Base-by-base conservation (phyloP, 2,329 filamentous ascomycete species). In the Neofusicoccum parvum region DNA sequence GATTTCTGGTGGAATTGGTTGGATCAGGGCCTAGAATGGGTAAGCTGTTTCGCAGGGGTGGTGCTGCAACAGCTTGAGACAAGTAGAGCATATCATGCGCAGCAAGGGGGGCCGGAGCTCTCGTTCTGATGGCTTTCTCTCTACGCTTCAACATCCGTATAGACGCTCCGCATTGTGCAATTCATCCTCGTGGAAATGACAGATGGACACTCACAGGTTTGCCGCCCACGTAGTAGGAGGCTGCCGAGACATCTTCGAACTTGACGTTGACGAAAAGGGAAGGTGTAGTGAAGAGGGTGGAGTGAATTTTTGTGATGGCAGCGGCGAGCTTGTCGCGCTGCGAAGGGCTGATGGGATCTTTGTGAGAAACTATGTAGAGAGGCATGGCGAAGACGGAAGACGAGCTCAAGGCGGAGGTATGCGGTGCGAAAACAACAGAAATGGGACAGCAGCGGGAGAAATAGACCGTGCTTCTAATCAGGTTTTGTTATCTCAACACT, bases 191-290 rank as follows among this genome's bases (percentile, higher is more conserved):
- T 23, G 23, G 23, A 23, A 23, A 23, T 23, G 23, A 3, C 23
- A 23, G 23, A 23, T 45, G 27, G 39, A 14, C 6, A 53, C 60
- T 49, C 48, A 65, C 65, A 1, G 69, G 70, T 36, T 76, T 75
- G n/a, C 79, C 79, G 37, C 69, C 79, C 3, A 80, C 70, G 67
- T 78, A 81, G 34, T 69, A 68, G 7, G 60, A 51, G 5, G 67
- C 65, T 3, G 68, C 60, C 5, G 49, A 45, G 14, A 37, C 49
- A 65, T 79, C 73, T 20, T 70, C 74, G 70, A 80, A 81, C 15
- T 72, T 69, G 14, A 82, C 74, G 67, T 82, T 80, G 56, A 83
- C 80, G 72, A 83, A 82, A 27, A 80, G 69, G 3, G 72, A 74
- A 0, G 80, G 79, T 0, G 80, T 77, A 49, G 72, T 74, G 75